Base-by-base conservation (phyloP, 1,284 basidiomycete species). In the Malassezia globosa region DNA sequence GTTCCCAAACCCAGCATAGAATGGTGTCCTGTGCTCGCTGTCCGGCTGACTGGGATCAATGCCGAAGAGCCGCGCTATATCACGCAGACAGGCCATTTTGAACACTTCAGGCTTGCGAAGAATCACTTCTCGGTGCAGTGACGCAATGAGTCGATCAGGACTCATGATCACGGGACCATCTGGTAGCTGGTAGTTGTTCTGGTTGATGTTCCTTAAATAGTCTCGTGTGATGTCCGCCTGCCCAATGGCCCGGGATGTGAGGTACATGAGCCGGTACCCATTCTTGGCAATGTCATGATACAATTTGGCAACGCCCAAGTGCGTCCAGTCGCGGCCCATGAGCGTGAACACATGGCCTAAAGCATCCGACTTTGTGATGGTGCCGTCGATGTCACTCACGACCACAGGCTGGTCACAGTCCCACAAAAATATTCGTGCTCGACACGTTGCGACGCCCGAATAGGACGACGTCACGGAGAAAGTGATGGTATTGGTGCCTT, bases 311-410 rank as follows among this genome's bases (percentile, higher is more conserved):
- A 97, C 92, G 14, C 94, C 94, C 14, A 87, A 77, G 71, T 97
- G 94, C 4, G 94, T 99, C 94, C 94, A 97, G 73, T 99, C 94
- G n/a, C 92, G 81, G 4, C 94, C 94, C 60, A 97, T 94, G 80
- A 96, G 90, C 4, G 90, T 92, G 69, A 94, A 94, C 42, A 99
- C 83, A 70, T 97, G 94, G 0, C 94, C 94, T 2, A 97, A 76
- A 1, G 89, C 94, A 73, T 99, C 94, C 1, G 90, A 96, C 72
- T 59, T 60, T 27, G 94, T 99, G 70, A 99, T 99, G 0, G 94
- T 99, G 1, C 94, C 94, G 69, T 99, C 94, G 56, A 99, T 97
- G 69, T 99, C 94, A 27, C 90, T 96, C 36, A 99, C 82, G 26
- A 97, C 85, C 19, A 97, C 81, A 22, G 80, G 79, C 71, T 95